Percentiles rank a stretch among this genome's conserved stretches.
Evolutionary conservation across 2,329 filamentous ascomycete genomes (phyloP).

Genomic region (Diaporthe helianthi): DNA sequence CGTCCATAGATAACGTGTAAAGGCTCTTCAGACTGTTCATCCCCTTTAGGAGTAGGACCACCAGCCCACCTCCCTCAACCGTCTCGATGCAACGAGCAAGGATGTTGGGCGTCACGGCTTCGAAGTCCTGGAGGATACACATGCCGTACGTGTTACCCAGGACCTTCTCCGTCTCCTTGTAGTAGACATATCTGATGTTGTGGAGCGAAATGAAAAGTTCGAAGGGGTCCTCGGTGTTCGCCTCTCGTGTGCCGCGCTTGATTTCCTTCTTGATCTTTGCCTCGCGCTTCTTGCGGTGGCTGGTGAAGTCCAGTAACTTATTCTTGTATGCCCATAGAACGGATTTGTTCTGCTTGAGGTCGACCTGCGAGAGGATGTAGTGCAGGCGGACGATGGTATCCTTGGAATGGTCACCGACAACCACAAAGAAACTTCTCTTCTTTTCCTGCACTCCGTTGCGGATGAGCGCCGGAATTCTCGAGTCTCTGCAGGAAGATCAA

Average conservation of each 20-base stretch:
- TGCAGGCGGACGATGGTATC: conserved; percentile 95
- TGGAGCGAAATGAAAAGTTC: conserved; percentile 96
- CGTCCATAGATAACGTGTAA: conserved; percentile 96
- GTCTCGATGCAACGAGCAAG: conserved; percentile 95
- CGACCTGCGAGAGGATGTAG: conserved; percentile 88
- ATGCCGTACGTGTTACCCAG: conserved; percentile 97
- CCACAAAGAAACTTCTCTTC: conserved; percentile 97
- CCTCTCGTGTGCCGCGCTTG: conserved; percentile 90
- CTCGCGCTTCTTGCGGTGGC: conserved; percentile 97
- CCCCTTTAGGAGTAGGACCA: conserved; percentile 89
- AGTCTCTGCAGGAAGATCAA: conserved; percentile 65
- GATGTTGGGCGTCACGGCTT: conserved; percentile 96
- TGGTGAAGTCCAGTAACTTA: conserved; percentile 91
- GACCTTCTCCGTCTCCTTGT: conserved; percentile 99
- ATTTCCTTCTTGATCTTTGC: conserved; percentile 98
- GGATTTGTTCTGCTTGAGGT: conserved; percentile 94
- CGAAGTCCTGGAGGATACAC: conserved; percentile 98
- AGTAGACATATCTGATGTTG: conserved; percentile 98
- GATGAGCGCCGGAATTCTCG: conserved; percentile 89
- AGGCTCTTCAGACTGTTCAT: conserved; percentile 98
- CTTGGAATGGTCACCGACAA: conserved; percentile 92
- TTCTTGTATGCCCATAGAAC: conserved; percentile 99
- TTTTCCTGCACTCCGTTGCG: conserved; percentile 93
- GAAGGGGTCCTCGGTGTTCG: conserved; percentile 93
- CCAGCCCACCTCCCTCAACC: conserved; percentile 92